phyloP scores from a whole-genome alignment of 495 filamentous ascomycete genomes.

The Daldinia vernicosa region DNA sequence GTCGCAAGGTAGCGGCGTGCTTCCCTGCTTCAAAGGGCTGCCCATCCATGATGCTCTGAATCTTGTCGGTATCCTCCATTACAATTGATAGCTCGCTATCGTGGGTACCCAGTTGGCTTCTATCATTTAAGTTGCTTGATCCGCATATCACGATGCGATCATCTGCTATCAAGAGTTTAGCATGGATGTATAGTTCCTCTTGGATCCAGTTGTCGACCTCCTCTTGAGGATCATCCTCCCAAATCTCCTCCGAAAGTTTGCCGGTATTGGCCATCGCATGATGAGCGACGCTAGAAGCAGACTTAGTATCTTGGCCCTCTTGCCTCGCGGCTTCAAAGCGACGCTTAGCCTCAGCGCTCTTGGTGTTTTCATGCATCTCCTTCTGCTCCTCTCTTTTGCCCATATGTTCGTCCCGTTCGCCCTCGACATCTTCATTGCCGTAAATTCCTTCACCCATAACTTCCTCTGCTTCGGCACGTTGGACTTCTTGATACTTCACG shows the following conservation, averaged over 20 bases:
- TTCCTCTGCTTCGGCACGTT: slow-evolving; percentile 84
- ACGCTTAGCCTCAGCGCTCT: slow-evolving; percentile 61
- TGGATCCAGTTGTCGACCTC: slow-evolving; percentile 90
- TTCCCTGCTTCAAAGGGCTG: slow-evolving; percentile 75
- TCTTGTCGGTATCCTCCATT: slow-evolving; percentile 82
- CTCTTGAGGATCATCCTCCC: slow-evolving; percentile 72
- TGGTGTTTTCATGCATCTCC: slow-evolving; percentile 60
- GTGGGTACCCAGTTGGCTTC: slow-evolving; percentile 87
- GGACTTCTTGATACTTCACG: slow-evolving; percentile 83
- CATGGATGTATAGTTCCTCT: slow-evolving; percentile 94
- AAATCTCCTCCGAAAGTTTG: slow-evolving; percentile 72
- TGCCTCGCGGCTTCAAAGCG: slow-evolving; percentile 70
- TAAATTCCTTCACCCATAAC: slow-evolving; percentile 81
- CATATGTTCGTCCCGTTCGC: slow-evolving; percentile 53
- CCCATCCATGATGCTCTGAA: slow-evolving; percentile 82
- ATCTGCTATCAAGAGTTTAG: slow-evolving; percentile 87
- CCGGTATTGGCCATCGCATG: slow-evolving; percentile 79
- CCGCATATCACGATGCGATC: slow-evolving; percentile 85
- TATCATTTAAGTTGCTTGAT: slow-evolving; percentile 90
- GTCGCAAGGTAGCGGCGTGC: slow-evolving; percentile 81
- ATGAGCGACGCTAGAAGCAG: slow-evolving; percentile 76
- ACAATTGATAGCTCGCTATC: slow-evolving; percentile 94
- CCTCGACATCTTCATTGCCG: slow-evolving; percentile 58
- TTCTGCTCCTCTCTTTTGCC: slow-evolving; percentile 55
- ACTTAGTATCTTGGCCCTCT: slow-evolving; percentile 55